Evolutionary conservation across 192 early-diverging fungal species (phyloP), one percentile per base, ranked within the genome.

Genomic region (Neocallimastix lanati): DNA sequence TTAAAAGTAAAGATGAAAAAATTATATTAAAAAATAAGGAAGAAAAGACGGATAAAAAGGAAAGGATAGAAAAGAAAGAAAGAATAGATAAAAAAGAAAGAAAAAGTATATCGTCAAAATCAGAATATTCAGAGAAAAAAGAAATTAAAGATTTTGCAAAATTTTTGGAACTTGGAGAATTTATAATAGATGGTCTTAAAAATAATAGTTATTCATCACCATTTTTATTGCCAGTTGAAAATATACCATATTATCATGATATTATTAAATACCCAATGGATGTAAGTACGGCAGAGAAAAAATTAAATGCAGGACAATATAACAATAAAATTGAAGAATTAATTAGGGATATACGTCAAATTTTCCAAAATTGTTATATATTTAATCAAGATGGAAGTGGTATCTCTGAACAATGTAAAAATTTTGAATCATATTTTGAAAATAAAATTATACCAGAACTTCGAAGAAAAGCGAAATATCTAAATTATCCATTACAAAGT

Each of bases 241-340:
- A 89, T n/a, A 88, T 90, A 76, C 90, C 90, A 13, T 85, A 86
- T 9, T 93, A 93, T 84, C 84, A 87, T 50, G 83, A 86, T 12
- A 82, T 93, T 0, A 90, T 93, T 78, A 89, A 89, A 77, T 85
- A 88, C 30, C 93, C 93, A 12, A 94, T 93, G 88, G 93, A 94
- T 80, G 86, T 94, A 76, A 79, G 82, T 4, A 93, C 93, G 21
- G 88, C 90, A 29, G 80, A 82, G 18, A 82, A 85, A 29, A 93
- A 93, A 78, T 78, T 93, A 27, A 81, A 83, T 3, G 58, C 78
- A 1, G 85, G 85, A 13, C 81, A 84, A 78, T 93, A 93, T 79
- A 9, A 81, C 2, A 77, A 67, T 18, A 78, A 80, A 33, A 33
- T 83, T 37, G 83, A 89, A 33, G 81, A 86, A 14, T 89, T 94